A percentile compares a stretch with the other conserved stretches of the same genome.
These are phyloP conservation scores for Borovskyia barvae DNA, from an alignment of 208 protist genomes.

Conservation along the genomic window DNA sequence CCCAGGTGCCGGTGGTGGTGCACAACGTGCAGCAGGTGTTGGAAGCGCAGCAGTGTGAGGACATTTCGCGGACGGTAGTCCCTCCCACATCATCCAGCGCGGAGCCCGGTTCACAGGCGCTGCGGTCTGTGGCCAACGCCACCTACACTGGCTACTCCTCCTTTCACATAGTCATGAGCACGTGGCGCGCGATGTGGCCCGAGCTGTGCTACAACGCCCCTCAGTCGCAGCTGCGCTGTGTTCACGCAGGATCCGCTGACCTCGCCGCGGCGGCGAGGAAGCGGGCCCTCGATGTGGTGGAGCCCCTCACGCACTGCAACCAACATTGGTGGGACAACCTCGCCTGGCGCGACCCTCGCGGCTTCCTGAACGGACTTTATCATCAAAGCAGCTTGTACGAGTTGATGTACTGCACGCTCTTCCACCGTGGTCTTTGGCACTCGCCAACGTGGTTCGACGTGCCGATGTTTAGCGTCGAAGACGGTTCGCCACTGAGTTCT, in stretches of 20 bases:
- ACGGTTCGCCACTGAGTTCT: constrained; percentile 35
- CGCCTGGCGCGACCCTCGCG: constrained; percentile 57
- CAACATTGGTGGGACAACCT: constrained; percentile 78
- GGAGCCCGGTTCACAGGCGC: not conserved
- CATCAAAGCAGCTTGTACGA: constrained; percentile 72
- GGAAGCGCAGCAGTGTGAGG: constrained; percentile 15
- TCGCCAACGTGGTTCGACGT: constrained; percentile 65
- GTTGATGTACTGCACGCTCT: constrained; percentile 82
- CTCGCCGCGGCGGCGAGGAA: not conserved
- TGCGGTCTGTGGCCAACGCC: constrained; percentile 12
- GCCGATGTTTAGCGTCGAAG: constrained; percentile 49
- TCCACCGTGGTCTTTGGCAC: constrained; percentile 74
- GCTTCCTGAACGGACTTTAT: constrained; percentile 63
- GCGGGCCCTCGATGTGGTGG: constrained; percentile 2
- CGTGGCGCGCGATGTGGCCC: constrained; percentile 86
- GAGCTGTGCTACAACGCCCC: constrained; percentile 53
- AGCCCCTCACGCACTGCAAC: constrained; percentile 36
- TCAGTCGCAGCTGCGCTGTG: constrained; percentile 4
- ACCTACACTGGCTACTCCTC: constrained; percentile 73
- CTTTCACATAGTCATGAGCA: constrained; percentile 79
- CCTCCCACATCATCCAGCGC: not conserved
- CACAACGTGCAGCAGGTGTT: constrained; percentile 78
- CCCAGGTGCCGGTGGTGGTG: constrained; percentile 81
- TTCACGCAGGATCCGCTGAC: not conserved
- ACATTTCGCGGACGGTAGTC: not conserved